Evolutionary conservation across 305 asterid genomes (phyloP).

Genomic region (Plantago rigida): DNA sequence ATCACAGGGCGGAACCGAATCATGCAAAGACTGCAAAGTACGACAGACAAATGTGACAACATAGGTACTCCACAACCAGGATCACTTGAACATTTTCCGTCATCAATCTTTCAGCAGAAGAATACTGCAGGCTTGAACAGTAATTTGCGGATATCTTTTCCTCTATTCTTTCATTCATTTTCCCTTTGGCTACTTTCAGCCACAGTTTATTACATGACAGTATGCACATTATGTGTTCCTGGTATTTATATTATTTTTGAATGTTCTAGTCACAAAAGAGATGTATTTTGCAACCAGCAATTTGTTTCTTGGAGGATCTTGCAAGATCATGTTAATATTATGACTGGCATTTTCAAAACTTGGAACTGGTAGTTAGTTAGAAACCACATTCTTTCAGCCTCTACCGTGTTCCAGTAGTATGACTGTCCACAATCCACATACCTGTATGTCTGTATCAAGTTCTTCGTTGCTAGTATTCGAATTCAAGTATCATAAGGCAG

Average conservation of each 20-base stretch:
- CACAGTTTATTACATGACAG: not conserved
- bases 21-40: not conserved
- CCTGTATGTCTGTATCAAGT: no score
- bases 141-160: not conserved
- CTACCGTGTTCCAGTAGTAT: no score
- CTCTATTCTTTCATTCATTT: not conserved
- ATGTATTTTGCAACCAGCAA: slow-evolving; percentile 20
- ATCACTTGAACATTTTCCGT: slow-evolving; percentile 3
- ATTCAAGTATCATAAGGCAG: no score
- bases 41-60: not conserved
- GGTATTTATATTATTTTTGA: not conserved
- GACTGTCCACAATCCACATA: no score
- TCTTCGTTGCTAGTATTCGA: no score
- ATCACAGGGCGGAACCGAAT: not conserved
- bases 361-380: no score
- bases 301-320: not conserved
- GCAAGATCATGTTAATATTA: no score
- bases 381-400: no score
- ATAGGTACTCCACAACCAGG: not conserved
- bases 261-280: not conserved
- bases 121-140: not conserved
- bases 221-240: not conserved
- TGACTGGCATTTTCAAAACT: no score
- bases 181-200: not conserved
- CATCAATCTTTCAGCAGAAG: not conserved